Evolutionary conservation across 768 basidiomycete genomes (phyloP), one percentile per base, ranked within the genome.

Genomic region (Exsudoporus frostii): DNA sequence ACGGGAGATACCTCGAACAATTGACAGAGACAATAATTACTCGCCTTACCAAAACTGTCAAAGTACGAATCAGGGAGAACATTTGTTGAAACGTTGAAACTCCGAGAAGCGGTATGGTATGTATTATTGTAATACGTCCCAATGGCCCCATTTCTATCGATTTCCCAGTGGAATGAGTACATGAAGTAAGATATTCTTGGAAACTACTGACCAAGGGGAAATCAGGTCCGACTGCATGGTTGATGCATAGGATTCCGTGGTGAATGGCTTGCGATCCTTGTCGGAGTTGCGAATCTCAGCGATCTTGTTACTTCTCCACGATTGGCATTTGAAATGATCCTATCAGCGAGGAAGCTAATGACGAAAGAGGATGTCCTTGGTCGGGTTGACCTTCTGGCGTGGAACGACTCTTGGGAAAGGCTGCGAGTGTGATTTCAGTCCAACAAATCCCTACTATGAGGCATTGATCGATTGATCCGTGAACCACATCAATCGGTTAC

Each of bases 261-360:
- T 27, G 27, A 27, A 27, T 1, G 27, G 8, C 9, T 27, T 27
- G 40, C 22, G 40, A 41, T 17, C 15, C 15, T 24, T 20, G n/a
- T 45, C 44, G 44, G 43, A 44, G 43, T 44, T 45, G 44, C 8
- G 29, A 45, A 45, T 32, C 44, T 45, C 44, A 45, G 44, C 44
- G 44, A 45, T 15, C 44, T 45, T 15, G 30, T 1, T 22, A 19
- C 30, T 45, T 41, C 40, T 24, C 19, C 5, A 22, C 5, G 19
- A 30, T 45, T 22, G 20, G 20, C 20, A 22, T 14, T 13, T 14
- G 13, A 22, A n/a, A 39, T 20, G 20, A 32, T 15, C 19, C 6
- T 14, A 20, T 20, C 29, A 7, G n/a, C 29, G 13, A 30, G 29
- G 19, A 13, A 30, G 19, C 19, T 19, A 45, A 10, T 17, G 15